phyloP scores from a whole-genome alignment of 1,284 basidiomycete genomes.

The Irpex rosettiformis region DNA sequence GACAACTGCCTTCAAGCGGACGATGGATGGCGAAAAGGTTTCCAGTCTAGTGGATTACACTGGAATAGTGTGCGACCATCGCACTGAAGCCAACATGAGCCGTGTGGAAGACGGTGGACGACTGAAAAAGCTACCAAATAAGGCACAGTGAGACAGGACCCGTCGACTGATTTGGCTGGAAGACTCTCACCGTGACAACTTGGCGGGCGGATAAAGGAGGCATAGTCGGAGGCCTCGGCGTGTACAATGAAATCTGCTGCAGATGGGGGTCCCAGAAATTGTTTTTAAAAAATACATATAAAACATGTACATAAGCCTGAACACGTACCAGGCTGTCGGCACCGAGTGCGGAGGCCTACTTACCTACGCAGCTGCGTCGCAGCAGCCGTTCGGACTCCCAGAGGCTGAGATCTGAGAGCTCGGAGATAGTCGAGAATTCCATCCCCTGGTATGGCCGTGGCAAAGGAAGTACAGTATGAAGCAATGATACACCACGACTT shows the following conservation, averaged over 20 bases:
- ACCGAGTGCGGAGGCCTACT: neutral
- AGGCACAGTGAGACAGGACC: slow-evolving; percentile 10
- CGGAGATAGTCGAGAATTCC: neutral
- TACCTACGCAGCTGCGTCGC: neutral
- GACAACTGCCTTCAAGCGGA: slow-evolving; percentile 14
- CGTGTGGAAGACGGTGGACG: slow-evolving; percentile 3
- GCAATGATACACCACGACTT: neutral
- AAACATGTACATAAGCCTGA: neutral
- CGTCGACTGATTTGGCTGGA: slow-evolving; percentile 9
- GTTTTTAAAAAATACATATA: neutral
- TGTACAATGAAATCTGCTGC: neutral
- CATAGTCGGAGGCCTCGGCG: slow-evolving; percentile 13
- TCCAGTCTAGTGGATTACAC: neutral
- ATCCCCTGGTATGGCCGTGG: neutral
- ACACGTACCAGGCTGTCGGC: neutral
- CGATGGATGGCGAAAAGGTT: slow-evolving; percentile 4
- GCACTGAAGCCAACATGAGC: slow-evolving; percentile 10
- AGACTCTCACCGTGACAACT: slow-evolving; percentile 12
- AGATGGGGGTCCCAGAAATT: neutral
- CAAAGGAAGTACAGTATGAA: neutral
- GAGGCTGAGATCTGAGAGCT: neutral
- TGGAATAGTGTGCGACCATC: slow-evolving; percentile 13
- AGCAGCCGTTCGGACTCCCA: neutral
- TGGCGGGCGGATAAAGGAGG: slow-evolving; percentile 16
- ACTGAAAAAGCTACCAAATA: slow-evolving; percentile 19